Evolutionary conservation across 768 basidiomycete genomes (phyloP).

Genomic region (Boletus tylopilopsis): DNA sequence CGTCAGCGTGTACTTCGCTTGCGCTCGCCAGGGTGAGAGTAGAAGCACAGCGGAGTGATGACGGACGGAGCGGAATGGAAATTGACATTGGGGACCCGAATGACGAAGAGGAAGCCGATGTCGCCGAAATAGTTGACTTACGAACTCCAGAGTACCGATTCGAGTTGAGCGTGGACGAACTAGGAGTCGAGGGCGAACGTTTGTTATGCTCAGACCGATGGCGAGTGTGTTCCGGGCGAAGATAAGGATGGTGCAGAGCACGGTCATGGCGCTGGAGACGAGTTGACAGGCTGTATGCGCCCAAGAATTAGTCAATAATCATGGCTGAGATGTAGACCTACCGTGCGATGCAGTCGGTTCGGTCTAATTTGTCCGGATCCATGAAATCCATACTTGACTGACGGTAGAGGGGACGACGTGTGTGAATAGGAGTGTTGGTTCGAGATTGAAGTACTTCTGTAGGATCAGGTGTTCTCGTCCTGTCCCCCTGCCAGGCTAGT

Average conservation of each 20-base stretch:
- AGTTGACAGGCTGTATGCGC: slow-evolving; percentile 51
- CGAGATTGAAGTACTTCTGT: slow-evolving; percentile 43
- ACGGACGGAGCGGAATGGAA: slow-evolving; percentile 36
- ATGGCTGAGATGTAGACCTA: slow-evolving; percentile 34
- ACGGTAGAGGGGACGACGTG: slow-evolving; percentile 60
- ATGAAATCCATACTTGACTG: slow-evolving; percentile 91
- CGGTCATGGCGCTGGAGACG: slow-evolving; percentile 65
- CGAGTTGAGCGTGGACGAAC: slow-evolving; percentile 60
- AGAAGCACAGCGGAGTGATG: slow-evolving; percentile 41
- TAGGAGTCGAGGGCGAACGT: slow-evolving; percentile 51
- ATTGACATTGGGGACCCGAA: slow-evolving; percentile 37
- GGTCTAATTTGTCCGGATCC: slow-evolving; percentile 41
- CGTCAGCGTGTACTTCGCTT: slow-evolving; percentile 10
- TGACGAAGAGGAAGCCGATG: slow-evolving; percentile 30
- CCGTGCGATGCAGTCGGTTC: slow-evolving; percentile 57
- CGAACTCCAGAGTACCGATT: slow-evolving; percentile 29
- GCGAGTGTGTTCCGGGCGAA: slow-evolving; percentile 31
- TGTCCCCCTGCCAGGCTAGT: slow-evolving; percentile 8
- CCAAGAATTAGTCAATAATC: slow-evolving; percentile 7
- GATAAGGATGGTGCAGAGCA: slow-evolving; percentile 61
- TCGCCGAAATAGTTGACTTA: slow-evolving; percentile 28
- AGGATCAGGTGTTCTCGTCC: slow-evolving; percentile 25
- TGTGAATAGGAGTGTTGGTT: slow-evolving; percentile 44
- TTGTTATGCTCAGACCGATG: slow-evolving; percentile 21
- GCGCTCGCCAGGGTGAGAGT: slow-evolving; percentile 29